phyloP scores from a whole-genome alignment of 2,329 filamentous ascomycete genomes.

The Diatrype stigma region DNA sequence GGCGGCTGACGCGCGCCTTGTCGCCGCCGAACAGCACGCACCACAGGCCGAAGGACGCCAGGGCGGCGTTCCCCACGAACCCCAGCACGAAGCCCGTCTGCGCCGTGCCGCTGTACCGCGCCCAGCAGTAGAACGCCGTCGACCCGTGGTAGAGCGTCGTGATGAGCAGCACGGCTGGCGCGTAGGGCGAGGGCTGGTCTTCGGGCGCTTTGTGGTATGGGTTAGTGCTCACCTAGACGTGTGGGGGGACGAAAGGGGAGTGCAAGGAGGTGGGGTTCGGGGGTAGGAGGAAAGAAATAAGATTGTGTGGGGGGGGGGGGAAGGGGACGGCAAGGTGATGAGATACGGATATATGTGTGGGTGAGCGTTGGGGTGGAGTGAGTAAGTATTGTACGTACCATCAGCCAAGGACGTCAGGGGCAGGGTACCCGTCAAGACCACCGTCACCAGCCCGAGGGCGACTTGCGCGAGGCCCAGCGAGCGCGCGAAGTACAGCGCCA shows the following conservation, averaged over 20 bases:
- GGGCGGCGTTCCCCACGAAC: conserved; percentile 48
- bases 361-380: no score
- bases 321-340: no score
- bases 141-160: conserved; percentile 63
- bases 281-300: no score
- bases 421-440: conserved; percentile 67
- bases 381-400: conserved; percentile 21
- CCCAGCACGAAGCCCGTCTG: conserved; percentile 59
- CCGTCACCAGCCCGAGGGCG: conserved; percentile 56
- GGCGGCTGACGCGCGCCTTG: conserved; percentile 30
- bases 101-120: conserved; percentile 54
- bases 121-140: conserved; percentile 64
- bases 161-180: conserved; percentile 61
- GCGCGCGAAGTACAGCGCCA: conserved; percentile 72
- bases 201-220: conserved; percentile 19
- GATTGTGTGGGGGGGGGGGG: no score
- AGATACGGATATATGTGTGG: no score
- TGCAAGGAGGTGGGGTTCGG: no score
- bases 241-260: no score
- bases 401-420: conserved; percentile 55
- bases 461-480: conserved; percentile 65
- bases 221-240: no score
- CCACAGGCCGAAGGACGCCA: conserved; percentile 64
- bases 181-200: conserved; percentile 53
- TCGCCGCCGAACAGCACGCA: conserved; percentile 40